Evolutionary conservation across 352 stramenopile genomes (phyloP).

Genomic region (Phytopythium delawarense): DNA sequence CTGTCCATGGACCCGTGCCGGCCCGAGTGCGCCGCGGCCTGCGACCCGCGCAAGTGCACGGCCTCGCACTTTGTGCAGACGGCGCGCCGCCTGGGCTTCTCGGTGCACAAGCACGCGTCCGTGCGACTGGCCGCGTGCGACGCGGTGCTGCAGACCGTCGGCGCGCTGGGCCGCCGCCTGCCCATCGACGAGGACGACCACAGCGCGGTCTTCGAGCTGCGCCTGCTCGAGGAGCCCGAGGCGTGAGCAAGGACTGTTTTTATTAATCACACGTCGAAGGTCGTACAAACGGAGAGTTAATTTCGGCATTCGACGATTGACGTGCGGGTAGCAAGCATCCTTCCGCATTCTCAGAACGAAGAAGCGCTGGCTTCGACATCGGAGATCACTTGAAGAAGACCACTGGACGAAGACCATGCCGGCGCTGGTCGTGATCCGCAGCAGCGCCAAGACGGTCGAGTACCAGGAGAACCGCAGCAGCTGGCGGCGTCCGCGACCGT

Average conservation of each 20-base stretch:
- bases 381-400: background rate
- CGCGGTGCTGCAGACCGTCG: conserved; percentile 29
- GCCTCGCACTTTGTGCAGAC: conserved; percentile 43
- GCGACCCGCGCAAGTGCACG: conserved; percentile 45
- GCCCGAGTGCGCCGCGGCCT: conserved; percentile 27
- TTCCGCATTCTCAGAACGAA: conserved; percentile 8
- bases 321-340: background rate
- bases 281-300: background rate
- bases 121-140: conserved; percentile 24
- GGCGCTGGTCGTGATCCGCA: conserved; percentile 68
- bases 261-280: background rate
- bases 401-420: conserved; percentile 32
- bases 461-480: conserved; percentile 48
- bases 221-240: background rate
- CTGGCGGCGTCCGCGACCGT: conserved; percentile 30
- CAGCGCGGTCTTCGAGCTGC: conserved; percentile 53
- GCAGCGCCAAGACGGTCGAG: conserved; percentile 55
- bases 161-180: conserved; percentile 33
- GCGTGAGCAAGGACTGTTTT: conserved; percentile 1
- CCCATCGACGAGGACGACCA: conserved; percentile 47
- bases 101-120: conserved; percentile 31
- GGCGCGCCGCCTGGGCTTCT: conserved; percentile 34
- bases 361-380: too few relatives aligned
- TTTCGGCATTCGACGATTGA: background rate
- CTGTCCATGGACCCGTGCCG: conserved; percentile 56